Evolutionary conservation across 73 alveolate genomes (phyloP).

Genomic region (Tetrahymena thermophila): DNA sequence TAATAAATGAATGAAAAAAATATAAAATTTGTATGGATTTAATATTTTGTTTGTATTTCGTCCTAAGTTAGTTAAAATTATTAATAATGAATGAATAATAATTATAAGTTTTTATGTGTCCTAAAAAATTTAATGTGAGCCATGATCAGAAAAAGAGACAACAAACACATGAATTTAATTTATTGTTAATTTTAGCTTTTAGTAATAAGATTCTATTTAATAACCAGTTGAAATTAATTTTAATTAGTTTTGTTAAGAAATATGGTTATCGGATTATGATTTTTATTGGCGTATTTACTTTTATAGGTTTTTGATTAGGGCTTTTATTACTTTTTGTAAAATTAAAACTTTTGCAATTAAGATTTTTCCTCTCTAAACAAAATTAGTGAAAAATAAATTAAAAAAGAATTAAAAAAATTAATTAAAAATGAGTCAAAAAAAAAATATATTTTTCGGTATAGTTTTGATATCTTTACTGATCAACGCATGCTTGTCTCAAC

Average conservation of each 20-base stretch:
- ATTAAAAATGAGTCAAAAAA: background rate
- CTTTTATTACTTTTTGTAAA: background rate
- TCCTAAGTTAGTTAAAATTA: too few species aligned
- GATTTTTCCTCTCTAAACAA: background rate
- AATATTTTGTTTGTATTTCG: too few species aligned
- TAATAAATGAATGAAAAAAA: too few species aligned
- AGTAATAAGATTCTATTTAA: background rate
- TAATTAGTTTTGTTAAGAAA: background rate
- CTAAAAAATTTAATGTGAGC: background rate
- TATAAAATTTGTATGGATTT: too few species aligned
- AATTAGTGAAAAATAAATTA: background rate
- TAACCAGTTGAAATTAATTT: background rate
- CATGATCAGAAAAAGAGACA: background rate
- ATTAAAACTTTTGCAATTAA: background rate
- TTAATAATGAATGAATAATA: too few species aligned
- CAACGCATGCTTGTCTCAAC: background rate
- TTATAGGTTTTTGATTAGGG: background rate
- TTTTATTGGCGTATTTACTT: background rate
- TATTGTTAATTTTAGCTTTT: background rate
- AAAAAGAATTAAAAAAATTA: too few species aligned
- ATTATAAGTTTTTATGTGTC: background rate
- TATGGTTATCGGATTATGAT: background rate
- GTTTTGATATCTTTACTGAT: background rate
- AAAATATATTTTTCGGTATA: background rate
- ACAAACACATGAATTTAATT: background rate